Conservation (phyloP, 2,329 filamentous ascomycete genomes). For the Pseudogymnoascus pannorum region DNA sequence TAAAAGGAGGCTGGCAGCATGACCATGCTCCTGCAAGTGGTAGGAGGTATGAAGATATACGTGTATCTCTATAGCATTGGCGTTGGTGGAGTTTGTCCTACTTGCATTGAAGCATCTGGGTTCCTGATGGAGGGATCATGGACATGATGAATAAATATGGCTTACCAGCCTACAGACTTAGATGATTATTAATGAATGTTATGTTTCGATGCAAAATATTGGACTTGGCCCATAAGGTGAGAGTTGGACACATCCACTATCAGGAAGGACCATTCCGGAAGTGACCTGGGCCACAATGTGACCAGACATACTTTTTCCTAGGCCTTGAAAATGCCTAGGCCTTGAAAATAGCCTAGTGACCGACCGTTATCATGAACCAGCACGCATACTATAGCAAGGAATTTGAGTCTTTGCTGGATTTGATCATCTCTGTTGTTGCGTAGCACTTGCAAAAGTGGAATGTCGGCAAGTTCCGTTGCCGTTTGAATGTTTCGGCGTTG, state of each 20-base stretch:
- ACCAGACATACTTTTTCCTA: not conserved
- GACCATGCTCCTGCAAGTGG: not conserved
- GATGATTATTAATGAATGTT: not conserved
- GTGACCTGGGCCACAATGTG: not conserved
- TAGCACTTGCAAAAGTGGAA: conserved; percentile 70
- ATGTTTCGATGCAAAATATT: conserved; percentile 17
- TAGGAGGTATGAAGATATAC: not conserved
- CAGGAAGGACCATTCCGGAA: not conserved
- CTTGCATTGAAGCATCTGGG: not conserved
- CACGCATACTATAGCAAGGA: not conserved
- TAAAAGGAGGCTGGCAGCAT: not conserved
- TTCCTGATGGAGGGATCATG: not conserved
- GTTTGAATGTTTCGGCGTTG: conserved; percentile 9
- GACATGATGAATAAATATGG: not conserved
- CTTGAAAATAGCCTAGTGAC: not conserved
- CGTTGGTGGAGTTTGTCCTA: not conserved
- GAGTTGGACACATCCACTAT: conserved; percentile 29
- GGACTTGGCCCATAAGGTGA: conserved; percentile 51
- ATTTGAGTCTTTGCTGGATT: not conserved
- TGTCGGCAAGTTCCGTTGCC: conserved; percentile 29
- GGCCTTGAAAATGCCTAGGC: not conserved
- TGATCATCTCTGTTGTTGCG: conserved; percentile 43
- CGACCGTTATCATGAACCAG: not conserved
- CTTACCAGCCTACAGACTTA: not conserved
- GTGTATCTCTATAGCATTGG: not conserved